A percentile compares a stretch with the other conserved stretches of the same genome.
Evolutionary conservation across 2,329 filamentous ascomycete species (phyloP).

Genomic region (Penicillium hesseltinei): DNA sequence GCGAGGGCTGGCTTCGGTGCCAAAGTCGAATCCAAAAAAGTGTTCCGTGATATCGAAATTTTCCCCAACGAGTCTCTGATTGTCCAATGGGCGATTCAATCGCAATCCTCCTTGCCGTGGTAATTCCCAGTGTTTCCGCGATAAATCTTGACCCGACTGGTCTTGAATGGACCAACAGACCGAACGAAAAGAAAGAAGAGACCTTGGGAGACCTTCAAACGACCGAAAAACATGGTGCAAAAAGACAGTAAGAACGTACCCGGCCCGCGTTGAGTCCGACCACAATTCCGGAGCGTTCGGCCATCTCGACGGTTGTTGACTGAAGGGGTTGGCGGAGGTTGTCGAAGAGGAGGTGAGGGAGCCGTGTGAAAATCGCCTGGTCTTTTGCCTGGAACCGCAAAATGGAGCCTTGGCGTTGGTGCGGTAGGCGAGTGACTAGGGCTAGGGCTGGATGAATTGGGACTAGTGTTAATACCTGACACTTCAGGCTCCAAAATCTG

Average conservation of each 20-base stretch:
- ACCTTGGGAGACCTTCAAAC: constrained; percentile 12
- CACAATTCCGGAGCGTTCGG: constrained; percentile 55
- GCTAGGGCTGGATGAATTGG: constrained; percentile 33
- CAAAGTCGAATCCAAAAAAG: constrained; percentile 3
- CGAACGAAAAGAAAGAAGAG: constrained; percentile 17
- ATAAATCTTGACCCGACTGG: constrained; percentile 15
- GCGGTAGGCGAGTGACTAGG: constrained; percentile 40
- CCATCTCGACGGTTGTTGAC: constrained; percentile 47
- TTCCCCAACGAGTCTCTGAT: not conserved
- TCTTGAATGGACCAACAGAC: constrained; percentile 19
- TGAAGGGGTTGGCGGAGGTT: constrained; percentile 38
- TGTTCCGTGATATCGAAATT: constrained; percentile 2
- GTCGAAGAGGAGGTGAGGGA: constrained; percentile 32
- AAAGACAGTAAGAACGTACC: constrained; percentile 51
- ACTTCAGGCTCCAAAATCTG: not conserved
- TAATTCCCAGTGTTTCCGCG: not conserved
- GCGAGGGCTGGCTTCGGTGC: constrained; percentile 4
- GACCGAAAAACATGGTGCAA: constrained; percentile 10
- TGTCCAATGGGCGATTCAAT: not conserved
- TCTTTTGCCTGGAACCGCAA: constrained; percentile 27
- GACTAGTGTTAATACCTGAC: not conserved
- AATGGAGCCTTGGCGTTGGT: constrained; percentile 36
- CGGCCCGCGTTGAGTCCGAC: constrained; percentile 65
- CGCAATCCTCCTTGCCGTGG: not conserved
- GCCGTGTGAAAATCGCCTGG: constrained; percentile 27